These are phyloP conservation scores for Hypoxylon sp. DNA, from an alignment of 2,329 filamentous ascomycete genomes.

Conservation along the genomic window DNA sequence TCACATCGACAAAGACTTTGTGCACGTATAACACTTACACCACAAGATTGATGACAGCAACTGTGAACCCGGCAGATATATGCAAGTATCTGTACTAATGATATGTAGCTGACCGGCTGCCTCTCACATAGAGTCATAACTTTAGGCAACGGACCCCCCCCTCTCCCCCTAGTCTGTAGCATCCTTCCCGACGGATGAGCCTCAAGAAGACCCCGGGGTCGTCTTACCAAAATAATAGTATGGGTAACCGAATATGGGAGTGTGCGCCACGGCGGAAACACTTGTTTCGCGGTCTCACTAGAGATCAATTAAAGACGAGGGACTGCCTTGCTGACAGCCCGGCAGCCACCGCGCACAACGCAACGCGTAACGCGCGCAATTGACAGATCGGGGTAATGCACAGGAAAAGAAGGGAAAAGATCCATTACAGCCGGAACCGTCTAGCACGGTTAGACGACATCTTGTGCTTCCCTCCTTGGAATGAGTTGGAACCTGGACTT, in stretches of 20 bases:
- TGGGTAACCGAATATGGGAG: conserved; percentile 21
- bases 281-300: conserved; percentile 30
- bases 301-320: conserved; percentile 24
- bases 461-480: conserved; percentile 50
- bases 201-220: conserved; percentile 45
- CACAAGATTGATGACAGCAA: conserved; percentile 35
- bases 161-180: conserved; percentile 34
- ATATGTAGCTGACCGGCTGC: conserved; percentile 44
- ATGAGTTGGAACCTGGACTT: conserved; percentile 38
- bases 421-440: conserved; percentile 38
- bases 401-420: conserved; percentile 31
- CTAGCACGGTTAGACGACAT: conserved; percentile 43
- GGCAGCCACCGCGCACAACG: conserved; percentile 29
- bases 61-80: conserved; percentile 33
- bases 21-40: conserved; percentile 43
- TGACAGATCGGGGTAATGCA: conserved; percentile 25
- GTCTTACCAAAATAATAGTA: conserved; percentile 34
- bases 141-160: conserved; percentile 50
- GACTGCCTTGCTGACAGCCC: conserved; percentile 42
- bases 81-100: conserved; percentile 45
- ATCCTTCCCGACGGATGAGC: conserved; percentile 49
- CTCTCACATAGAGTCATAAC: conserved; percentile 51
- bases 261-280: conserved; percentile 38
- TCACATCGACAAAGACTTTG: conserved; percentile 35
- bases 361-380: conserved; percentile 46